phyloP scores from a whole-genome alignment of 768 basidiomycete genomes.

The Clitopilus hobsonii region DNA sequence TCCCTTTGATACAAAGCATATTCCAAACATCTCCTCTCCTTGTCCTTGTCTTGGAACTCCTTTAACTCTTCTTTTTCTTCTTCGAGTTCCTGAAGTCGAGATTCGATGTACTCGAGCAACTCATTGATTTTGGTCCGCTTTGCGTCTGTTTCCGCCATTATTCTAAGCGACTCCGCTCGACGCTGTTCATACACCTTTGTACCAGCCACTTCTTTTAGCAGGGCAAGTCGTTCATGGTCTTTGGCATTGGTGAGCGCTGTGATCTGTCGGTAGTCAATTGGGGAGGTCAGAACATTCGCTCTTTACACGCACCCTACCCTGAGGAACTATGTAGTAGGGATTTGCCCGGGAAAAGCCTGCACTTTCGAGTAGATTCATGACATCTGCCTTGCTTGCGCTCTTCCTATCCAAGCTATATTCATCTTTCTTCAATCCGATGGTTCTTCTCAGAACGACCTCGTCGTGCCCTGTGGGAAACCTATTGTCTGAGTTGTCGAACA shows the following conservation, averaged over 20 bases:
- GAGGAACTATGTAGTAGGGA: slow-evolving; percentile 98
- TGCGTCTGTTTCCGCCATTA: slow-evolving; percentile 95
- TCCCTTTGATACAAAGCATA: slow-evolving; percentile 93
- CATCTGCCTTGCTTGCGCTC: slow-evolving; percentile 92
- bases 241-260: slow-evolving; percentile 96
- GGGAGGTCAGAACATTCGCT: slow-evolving; percentile 6
- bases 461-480: slow-evolving; percentile 91
- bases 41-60: slow-evolving; percentile 94
- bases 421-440: slow-evolving; percentile 97
- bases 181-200: slow-evolving; percentile 98
- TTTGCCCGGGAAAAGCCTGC: slow-evolving; percentile 98
- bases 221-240: slow-evolving; percentile 86
- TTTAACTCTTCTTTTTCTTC: slow-evolving; percentile 98
- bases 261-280: slow-evolving; percentile 50
- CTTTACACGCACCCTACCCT: slow-evolving; percentile 73
- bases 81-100: slow-evolving; percentile 85
- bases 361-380: slow-evolving; percentile 94
- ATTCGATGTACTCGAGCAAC: slow-evolving; percentile 85
- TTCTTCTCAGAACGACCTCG: slow-evolving; percentile 84
- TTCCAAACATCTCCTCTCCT: slow-evolving; percentile 89
- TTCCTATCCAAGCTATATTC: slow-evolving; percentile 98
- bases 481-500: slow-evolving; percentile 93
- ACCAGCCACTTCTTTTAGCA: slow-evolving; percentile 98
- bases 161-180: slow-evolving; percentile 85
- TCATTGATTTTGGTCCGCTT: slow-evolving; percentile 92